These are phyloP conservation scores for Daldinia loculata DNA, from an alignment of 495 filamentous ascomycete genomes.

Conservation along the genomic window DNA sequence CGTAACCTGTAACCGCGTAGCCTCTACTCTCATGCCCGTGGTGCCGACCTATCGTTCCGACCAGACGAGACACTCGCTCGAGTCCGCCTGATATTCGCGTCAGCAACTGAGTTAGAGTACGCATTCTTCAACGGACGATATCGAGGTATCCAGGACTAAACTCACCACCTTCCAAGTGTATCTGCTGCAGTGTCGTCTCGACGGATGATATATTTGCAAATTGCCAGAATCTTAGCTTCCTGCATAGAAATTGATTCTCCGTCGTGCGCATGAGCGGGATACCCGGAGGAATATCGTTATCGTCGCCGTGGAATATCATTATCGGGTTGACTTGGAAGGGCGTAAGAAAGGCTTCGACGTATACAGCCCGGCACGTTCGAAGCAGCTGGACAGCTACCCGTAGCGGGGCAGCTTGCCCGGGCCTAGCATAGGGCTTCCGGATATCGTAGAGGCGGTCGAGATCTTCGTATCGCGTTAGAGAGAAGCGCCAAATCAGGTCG, in stretches of 20 bases:
- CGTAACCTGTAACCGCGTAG: constrained; percentile 27
- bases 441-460: constrained; percentile 25
- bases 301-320: constrained; percentile 36
- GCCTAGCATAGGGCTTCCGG: constrained; percentile 20
- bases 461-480: constrained; percentile 43
- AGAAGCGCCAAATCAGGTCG: constrained; percentile 41
- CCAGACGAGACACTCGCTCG: constrained; percentile 43
- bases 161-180: constrained; percentile 44
- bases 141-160: neutral
- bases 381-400: constrained; percentile 34
- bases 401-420: constrained; percentile 38
- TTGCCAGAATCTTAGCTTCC: constrained; percentile 41
- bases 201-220: constrained; percentile 43
- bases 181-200: constrained; percentile 38
- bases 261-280: constrained; percentile 27
- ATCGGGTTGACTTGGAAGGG: constrained; percentile 44
- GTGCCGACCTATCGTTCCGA: constrained; percentile 39
- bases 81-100: constrained; percentile 26
- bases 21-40: constrained; percentile 29
- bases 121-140: neutral
- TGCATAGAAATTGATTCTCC: constrained; percentile 6
- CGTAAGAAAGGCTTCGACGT: constrained; percentile 41
- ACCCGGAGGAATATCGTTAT: constrained; percentile 24
- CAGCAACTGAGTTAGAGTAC: neutral
- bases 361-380: constrained; percentile 41